Conservation (phyloP, 352 stramenopile species). For the Phytophthora europaea region DNA sequence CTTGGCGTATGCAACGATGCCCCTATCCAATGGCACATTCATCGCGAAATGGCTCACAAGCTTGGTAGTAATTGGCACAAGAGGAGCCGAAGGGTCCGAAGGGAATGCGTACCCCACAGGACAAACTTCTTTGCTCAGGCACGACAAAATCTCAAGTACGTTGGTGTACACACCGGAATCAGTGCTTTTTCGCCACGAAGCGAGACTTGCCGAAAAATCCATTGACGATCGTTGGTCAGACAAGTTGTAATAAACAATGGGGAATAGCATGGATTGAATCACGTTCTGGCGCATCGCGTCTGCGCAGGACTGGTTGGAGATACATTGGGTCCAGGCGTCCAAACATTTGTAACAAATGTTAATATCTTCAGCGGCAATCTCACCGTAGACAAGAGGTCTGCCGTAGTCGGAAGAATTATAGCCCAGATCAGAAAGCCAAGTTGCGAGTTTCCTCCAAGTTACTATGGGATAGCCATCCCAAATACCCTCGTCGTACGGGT, state of each 20-base stretch:
- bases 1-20: not conserved
- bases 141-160: slow-evolving; percentile 25
- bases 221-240: slow-evolving; percentile 9
- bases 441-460: slow-evolving; percentile 15
- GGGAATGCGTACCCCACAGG: slow-evolving; percentile 28
- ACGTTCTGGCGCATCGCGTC: slow-evolving; percentile 20
- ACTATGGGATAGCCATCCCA: slow-evolving; percentile 9
- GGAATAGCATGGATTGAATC: not conserved
- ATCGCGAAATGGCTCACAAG: slow-evolving; percentile 15
- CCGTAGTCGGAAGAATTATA: not conserved
- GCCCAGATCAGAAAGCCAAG: slow-evolving; percentile 19
- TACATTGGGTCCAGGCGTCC: slow-evolving; percentile 11
- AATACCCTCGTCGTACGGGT: not conserved
- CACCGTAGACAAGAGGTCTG: not conserved
- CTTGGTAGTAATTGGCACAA: slow-evolving; percentile 19
- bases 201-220: slow-evolving; percentile 14
- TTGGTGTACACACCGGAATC: not conserved
- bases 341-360: slow-evolving; percentile 24
- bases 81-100: slow-evolving; percentile 5
- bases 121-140: slow-evolving; percentile 18
- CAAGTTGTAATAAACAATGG: not conserved
- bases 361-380: slow-evolving; percentile 9
- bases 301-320: slow-evolving; percentile 3
- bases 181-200: not conserved
- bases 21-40: not conserved